A percentile compares a stretch with the other conserved stretches of the same genome.
These are phyloP conservation scores for Umbelopsis isabellina DNA, from an alignment of 192 early-diverging fungal species.

Conservation along the genomic window DNA sequence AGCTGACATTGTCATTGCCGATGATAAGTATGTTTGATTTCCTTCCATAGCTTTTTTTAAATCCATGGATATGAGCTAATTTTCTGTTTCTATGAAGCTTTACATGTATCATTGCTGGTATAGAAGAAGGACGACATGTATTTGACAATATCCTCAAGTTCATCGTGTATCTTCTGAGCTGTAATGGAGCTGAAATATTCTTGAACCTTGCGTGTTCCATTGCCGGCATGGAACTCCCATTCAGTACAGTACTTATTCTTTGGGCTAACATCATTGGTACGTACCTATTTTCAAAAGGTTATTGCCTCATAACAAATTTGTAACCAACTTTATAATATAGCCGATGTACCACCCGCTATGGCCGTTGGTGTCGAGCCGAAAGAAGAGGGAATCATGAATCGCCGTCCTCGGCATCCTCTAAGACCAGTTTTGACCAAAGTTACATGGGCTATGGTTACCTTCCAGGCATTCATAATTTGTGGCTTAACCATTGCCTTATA, in stretches of 20 bases:
- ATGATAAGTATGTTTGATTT: conserved; percentile 67
- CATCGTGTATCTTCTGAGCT: conserved; percentile 90
- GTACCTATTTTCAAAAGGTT: not conserved
- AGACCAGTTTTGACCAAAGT: conserved; percentile 71
- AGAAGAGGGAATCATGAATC: conserved; percentile 84
- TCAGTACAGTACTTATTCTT: conserved; percentile 92
- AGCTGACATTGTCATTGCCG: conserved; percentile 92
- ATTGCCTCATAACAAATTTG: not conserved
- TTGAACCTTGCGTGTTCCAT: conserved; percentile 79
- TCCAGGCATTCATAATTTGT: conserved; percentile 77
- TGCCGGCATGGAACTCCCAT: conserved; percentile 81
- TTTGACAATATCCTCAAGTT: conserved; percentile 99
- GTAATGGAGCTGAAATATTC: conserved; percentile 96
- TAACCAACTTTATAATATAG: conserved; percentile 34
- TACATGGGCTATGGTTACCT: conserved; percentile 65
- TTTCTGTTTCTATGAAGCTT: conserved; percentile 48
- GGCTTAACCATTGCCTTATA: conserved; percentile 66
- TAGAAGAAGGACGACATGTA: conserved; percentile 91
- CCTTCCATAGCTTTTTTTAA: not conserved
- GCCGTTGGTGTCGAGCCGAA: conserved; percentile 89
- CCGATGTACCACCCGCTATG: conserved; percentile 95
- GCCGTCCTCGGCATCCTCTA: conserved; percentile 77
- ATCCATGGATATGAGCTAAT: not conserved
- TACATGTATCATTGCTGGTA: conserved; percentile 91
- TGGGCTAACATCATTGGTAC: conserved; percentile 93